These are phyloP conservation scores for Sugiyamaella chiloensis DNA, from an alignment of 805 yeast species.

Conservation along the genomic window DNA sequence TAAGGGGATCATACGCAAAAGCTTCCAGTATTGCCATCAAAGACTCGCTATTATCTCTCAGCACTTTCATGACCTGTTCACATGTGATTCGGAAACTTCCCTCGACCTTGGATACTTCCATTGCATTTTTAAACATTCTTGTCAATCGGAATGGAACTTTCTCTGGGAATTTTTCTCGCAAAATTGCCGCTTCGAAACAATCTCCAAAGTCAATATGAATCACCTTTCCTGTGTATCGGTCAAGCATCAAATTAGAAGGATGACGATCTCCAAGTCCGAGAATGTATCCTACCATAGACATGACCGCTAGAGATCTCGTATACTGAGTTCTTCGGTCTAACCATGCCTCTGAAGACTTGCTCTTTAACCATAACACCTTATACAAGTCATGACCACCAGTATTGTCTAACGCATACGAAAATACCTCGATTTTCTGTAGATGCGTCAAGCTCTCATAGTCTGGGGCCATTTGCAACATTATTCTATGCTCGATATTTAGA, in stretches of 20 bases:
- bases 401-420: conserved; percentile 91
- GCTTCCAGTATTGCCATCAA: conserved; percentile 98
- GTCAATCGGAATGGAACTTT: conserved; percentile 97
- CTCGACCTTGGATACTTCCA: conserved; percentile 98
- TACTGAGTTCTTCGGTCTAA: conserved; percentile 94
- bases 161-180: conserved; percentile 96
- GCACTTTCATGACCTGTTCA: conserved; percentile 93
- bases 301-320: conserved; percentile 92
- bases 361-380: conserved; percentile 93
- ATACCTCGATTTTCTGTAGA: conserved; percentile 92
- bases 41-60: conserved; percentile 92
- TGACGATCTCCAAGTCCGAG: conserved; percentile 97
- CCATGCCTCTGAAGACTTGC: conserved; percentile 97
- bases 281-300: conserved; percentile 99
- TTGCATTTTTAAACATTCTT: conserved; percentile 94
- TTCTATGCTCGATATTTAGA: conserved; percentile 88
- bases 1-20: conserved; percentile 96
- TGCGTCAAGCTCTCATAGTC: conserved; percentile 87
- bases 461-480: conserved; percentile 97
- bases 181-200: conserved; percentile 96
- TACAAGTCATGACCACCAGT: conserved; percentile 95
- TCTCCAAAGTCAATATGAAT: conserved; percentile 98
- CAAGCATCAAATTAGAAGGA: conserved; percentile 95
- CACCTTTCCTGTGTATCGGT: conserved; percentile 90
- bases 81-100: conserved; percentile 96